phyloP scores from a whole-genome alignment of 306 rosid genomes.

The Citrullus mucosospermus region DNA sequence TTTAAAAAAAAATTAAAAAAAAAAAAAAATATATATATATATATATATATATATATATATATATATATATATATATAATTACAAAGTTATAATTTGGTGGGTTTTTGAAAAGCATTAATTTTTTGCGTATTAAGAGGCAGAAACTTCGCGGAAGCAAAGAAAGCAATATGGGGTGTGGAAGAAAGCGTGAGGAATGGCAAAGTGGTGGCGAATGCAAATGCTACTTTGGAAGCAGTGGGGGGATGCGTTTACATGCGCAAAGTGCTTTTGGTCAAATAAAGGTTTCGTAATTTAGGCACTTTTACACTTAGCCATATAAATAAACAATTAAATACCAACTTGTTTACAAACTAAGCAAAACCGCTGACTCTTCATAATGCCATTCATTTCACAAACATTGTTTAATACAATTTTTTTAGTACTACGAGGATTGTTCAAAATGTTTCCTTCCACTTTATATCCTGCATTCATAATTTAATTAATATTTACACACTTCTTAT shows the following conservation, averaged over 20 bases:
- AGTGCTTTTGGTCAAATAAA: conserved; percentile 6
- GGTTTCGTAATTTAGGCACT: conserved; percentile 3
- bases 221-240: neutral
- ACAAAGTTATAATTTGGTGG: neutral
- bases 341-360: neutral
- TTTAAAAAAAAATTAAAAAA: too few species aligned
- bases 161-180: neutral
- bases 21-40: too few species aligned
- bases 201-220: neutral
- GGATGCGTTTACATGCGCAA: neutral
- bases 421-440: neutral
- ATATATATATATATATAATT: too few species aligned
- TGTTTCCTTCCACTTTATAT: neutral
- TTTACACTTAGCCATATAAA: neutral
- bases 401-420: neutral
- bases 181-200: neutral
- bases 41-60: too few species aligned
- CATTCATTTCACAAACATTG: neutral
- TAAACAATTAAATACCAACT: neutral
- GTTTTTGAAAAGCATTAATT: neutral
- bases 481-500: too few species aligned
- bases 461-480: neutral
- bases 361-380: neutral
- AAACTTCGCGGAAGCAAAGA: neutral
- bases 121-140: neutral